Conservation (phyloP, 148 eudicot genomes). For the Diospyros kaki region DNA sequence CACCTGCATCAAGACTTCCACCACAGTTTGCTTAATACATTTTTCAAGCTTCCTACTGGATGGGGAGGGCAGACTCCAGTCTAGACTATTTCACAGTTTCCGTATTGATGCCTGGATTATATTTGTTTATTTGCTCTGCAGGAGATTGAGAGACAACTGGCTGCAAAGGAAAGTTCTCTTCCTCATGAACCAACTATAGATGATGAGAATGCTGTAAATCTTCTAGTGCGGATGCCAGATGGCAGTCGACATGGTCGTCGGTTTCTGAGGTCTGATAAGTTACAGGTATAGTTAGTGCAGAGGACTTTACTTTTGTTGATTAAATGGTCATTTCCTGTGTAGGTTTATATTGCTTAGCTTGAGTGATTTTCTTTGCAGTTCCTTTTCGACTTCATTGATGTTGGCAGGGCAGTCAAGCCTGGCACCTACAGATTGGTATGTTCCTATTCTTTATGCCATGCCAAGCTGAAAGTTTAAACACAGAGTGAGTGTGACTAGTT, state of each 20-base stretch:
- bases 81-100: background rate
- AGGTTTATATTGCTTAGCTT: conserved; percentile 10
- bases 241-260: conserved; percentile 87
- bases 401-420: conserved; percentile 76
- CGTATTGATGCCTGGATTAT: conserved; percentile 3
- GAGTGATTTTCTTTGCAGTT: conserved; percentile 40
- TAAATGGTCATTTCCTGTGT: background rate
- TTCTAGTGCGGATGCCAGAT: conserved; percentile 93
- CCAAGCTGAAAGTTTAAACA: too few relatives aligned
- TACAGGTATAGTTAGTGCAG: conserved; percentile 54
- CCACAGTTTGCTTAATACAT: background rate
- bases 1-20: background rate
- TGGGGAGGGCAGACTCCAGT: background rate
- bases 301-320: background rate
- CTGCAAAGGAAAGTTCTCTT: conserved; percentile 92
- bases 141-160: conserved; percentile 93
- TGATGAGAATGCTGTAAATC: conserved; percentile 76
- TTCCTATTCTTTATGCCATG: conserved; percentile 8
- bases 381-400: conserved; percentile 86
- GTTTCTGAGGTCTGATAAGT: conserved; percentile 69
- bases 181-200: conserved; percentile 80
- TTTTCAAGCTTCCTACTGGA: background rate
- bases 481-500: too few relatives aligned
- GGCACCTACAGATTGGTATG: conserved; percentile 87
- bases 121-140: conserved; percentile 15